Base-by-base conservation (phyloP, 176 grass and related monocot genomes). In the Oryza coarctata region DNA sequence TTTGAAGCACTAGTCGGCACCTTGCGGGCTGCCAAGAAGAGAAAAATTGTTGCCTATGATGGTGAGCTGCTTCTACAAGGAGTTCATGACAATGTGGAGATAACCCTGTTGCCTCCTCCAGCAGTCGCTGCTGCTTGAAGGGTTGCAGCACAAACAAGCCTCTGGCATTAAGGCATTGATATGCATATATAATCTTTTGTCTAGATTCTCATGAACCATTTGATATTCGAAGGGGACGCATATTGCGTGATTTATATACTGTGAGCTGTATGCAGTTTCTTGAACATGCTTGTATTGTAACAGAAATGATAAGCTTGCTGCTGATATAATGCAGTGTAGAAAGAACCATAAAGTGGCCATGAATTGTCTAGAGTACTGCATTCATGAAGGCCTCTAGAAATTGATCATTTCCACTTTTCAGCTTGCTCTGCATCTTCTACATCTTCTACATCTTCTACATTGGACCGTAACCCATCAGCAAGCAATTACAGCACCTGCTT, bases 1-100 rank as follows among this genome's bases (percentile, higher is more conserved):
- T 97, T 97, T 71, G 94, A 97, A 88, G 92, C 94, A 33, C 65
- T 97, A 45, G 94, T 97, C 22, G 92, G 94, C 58, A 97, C 92
- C 68, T 80, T 97, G 65, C 73, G 94, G 15, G 94, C 94, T 0
- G 88, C 92, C 12, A 97, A 97, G 78, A 94, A 92, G 71, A 90
- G 94, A 65, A 94, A 94, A 71, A 20, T 95, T 31, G 47, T 98
- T 64, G 83, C 76, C 20, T 98, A 93, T 47, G 88, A 90, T 7
- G 95, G 95, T 0, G 95, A 98, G 45, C 62, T 98, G 75, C 90
- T 98, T 64, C 90, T 98, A 67, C 95, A 98, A 72, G 95, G 95
- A 60, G 95, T 91, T 41, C 95, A 98, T 47, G 95, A 93, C 90
- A 93, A 95, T 71, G 92, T 93, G 63, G 92, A 98, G 78, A 95